Evolutionary conservation across 1,139 yeast genomes (phyloP).

Genomic region (Geotrichum aggregatum): DNA sequence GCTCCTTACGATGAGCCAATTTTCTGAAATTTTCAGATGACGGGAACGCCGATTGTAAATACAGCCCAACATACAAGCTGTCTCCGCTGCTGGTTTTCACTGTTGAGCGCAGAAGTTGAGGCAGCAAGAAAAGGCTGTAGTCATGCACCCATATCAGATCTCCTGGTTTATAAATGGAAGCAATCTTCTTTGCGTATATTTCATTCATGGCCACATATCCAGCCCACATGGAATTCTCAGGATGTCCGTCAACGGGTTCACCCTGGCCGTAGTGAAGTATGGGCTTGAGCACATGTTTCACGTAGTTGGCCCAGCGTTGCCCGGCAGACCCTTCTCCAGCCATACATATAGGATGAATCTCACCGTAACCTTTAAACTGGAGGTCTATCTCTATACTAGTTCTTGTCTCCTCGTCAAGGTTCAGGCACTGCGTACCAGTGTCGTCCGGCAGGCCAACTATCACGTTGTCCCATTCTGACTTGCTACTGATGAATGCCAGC

Average conservation of each 20-base stretch:
- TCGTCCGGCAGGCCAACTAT: constrained; percentile 97
- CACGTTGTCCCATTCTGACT: constrained; percentile 69
- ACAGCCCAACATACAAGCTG: constrained; percentile 75
- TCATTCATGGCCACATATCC: constrained; percentile 88
- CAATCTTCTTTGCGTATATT: constrained; percentile 76
- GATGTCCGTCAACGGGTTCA: constrained; percentile 36
- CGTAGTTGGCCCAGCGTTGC: constrained; percentile 74
- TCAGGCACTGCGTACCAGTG: constrained; percentile 24
- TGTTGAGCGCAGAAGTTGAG: constrained; percentile 45
- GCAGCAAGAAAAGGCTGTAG: constrained; percentile 76
- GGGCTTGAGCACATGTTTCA: constrained; percentile 92
- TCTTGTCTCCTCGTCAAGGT: constrained; percentile 21
- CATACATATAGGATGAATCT: constrained; percentile 75
- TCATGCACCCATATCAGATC: constrained; percentile 95
- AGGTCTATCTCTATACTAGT: constrained; percentile 17
- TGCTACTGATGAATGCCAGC: constrained; percentile 52
- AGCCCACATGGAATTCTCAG: constrained; percentile 55
- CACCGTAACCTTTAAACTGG: constrained; percentile 40
- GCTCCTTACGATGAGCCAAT: constrained; percentile 71
- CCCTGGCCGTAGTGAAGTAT: constrained; percentile 83
- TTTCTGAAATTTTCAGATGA: constrained; percentile 90
- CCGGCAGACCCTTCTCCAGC: constrained; percentile 49
- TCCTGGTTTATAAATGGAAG: constrained; percentile 73
- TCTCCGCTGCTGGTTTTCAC: constrained; percentile 77
- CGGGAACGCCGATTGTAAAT: constrained; percentile 56